These are phyloP conservation scores for Boletellus sp. DNA, from an alignment of 768 basidiomycete species.

Conservation along the genomic window DNA sequence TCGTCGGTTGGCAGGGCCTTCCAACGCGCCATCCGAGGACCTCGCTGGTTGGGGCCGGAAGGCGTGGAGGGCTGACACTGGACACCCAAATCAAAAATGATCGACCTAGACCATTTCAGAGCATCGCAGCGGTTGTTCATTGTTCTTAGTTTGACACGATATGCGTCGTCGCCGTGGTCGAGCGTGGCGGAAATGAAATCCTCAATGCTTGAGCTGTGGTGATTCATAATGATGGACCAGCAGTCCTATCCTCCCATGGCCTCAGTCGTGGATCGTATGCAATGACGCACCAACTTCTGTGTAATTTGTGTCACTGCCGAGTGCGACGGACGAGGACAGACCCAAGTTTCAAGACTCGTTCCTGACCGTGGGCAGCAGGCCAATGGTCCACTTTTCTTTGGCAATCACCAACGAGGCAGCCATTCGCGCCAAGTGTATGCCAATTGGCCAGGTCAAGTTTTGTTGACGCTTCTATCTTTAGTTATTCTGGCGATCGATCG, in stretches of 20 bases:
- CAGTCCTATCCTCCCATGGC: too few species aligned
- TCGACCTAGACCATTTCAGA: neutral
- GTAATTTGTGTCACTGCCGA: neutral
- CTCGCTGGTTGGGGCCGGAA: neutral
- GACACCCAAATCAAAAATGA: neutral
- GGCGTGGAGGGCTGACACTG: neutral
- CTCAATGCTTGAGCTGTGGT: neutral
- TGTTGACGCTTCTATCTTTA: neutral
- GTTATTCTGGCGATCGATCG: neutral
- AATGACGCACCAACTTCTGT: neutral
- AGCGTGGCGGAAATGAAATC: slow-evolving; percentile 7
- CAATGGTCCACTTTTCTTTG: neutral
- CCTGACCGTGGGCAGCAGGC: neutral
- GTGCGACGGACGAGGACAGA: neutral
- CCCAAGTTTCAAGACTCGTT: neutral
- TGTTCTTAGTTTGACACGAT: neutral
- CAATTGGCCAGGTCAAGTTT: neutral
- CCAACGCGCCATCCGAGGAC: neutral
- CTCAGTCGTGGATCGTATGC: neutral
- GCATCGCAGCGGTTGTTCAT: neutral
- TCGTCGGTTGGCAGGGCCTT: neutral
- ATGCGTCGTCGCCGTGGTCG: neutral
- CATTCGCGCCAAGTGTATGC: neutral
- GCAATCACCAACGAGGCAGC: neutral
- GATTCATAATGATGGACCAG: neutral